Percentiles rank a stretch among this genome's conserved stretches.
Conservation (phyloP, 23 red algal genomes). For the Chondrus crispus region DNA sequence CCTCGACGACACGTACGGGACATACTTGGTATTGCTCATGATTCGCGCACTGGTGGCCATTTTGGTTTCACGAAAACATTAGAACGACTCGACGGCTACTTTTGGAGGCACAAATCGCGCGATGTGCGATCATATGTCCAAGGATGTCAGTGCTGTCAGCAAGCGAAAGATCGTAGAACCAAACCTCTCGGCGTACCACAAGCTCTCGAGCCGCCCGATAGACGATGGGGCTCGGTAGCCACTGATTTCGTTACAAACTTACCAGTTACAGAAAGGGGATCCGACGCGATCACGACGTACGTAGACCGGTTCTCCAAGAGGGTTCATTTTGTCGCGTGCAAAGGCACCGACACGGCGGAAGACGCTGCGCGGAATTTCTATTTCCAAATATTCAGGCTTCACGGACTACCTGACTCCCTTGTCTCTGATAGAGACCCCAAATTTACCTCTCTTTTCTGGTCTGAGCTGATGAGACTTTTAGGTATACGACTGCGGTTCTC, state of each 20-base stretch:
- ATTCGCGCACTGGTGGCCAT: neutral
- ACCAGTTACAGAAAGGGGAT: neutral
- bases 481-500: neutral
- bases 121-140: neutral
- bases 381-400: neutral
- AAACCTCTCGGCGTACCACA: neutral
- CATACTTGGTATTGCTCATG: neutral
- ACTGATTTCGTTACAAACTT: neutral
- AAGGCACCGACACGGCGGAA: neutral
- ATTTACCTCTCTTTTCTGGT: neutral
- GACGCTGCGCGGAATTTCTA: neutral
- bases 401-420: neutral
- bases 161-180: neutral
- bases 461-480: neutral
- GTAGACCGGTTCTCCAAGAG: neutral
- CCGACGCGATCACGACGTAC: neutral
- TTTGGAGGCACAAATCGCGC: neutral
- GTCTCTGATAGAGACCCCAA: neutral
- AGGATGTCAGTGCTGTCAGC: neutral
- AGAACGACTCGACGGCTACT: neutral
- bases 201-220: neutral
- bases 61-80: neutral
- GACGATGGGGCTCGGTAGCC: neutral
- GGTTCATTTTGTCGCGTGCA: neutral
- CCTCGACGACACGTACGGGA: neutral